Base-by-base conservation (phyloP, 257 asterid genomes). In the Rehmannia glutinosa region DNA sequence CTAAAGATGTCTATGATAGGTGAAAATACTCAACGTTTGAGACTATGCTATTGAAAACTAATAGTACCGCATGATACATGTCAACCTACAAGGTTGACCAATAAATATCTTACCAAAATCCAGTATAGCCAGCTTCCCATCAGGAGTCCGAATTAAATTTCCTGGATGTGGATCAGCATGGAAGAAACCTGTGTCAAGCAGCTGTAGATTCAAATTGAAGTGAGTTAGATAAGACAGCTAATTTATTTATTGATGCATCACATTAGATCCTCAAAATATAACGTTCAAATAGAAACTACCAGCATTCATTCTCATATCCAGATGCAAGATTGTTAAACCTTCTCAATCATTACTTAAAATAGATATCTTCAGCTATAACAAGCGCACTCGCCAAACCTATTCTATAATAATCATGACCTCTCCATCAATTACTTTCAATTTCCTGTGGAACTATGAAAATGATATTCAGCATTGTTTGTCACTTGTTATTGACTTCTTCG, bases 131-230 rank as follows among this genome's bases (percentile, higher is more conserved):
- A 92, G 81, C 80, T 92, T 92, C 83, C 98, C 98, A 65, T 92
- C 97, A 73, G 94, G 95, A 35, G 98, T 92, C 41, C 98, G 96
- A 60, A 92, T 84, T 50, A 92, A 77, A 73, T 92, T 92, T 69
- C 97, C 98, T 0, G 98, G 97, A 77, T 92, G 98, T 63, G 98
- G 98, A 87, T 92, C 98, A 69, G 98, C 98, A 83, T 92, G 98
- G 84, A 92, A 92, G 77, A 92, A 87, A 69, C 98, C 98, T 12
- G 98, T 92, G 75, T 90, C 98, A 75, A 92, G 98, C 76, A 90
- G 86, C 98, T 92, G 91, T 20, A 69, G 71, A 80, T 21, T 70
- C 59, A 64, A 67, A 76, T 21, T 41, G 62, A 69, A 58, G 54
- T 11, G 45, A 76, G 80, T 66, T 38, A 62, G 68, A 73, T 66